Evolutionary conservation across 2,329 filamentous ascomycete genomes (phyloP), one percentile per base, ranked within the genome.

Genomic region (Chaetomium olivaceum): DNA sequence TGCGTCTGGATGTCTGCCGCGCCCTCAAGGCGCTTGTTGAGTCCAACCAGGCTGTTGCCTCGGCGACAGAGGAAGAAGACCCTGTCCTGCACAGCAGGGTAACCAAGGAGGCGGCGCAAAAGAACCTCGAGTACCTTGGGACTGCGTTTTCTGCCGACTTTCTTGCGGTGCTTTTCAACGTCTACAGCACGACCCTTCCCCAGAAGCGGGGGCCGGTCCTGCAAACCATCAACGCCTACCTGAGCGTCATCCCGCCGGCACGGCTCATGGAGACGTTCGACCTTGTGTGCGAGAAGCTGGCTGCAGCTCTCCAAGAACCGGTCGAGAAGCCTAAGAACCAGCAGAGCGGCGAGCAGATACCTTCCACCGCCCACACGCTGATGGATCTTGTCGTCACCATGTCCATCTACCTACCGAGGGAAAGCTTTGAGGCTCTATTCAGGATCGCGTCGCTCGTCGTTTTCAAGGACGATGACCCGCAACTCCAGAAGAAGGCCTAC

Each of bases 401-500:
- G 79, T 93, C 95, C 0, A 89, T 94, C 19, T 97, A 99, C 74
- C 85, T 99, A 8, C 93, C 95, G 1, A 85, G 93, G 48, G 88
- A 93, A 62, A 96, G 92, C 77, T 97, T 96, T 71, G 83, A 85
- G 21, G 85, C 89, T 5, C 85, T 99, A 2, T 98, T 99, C 79
- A 89, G 89, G 71, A 93, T 98, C 74, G 91, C 94, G 0, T 84
- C 91, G 0, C 85, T 92, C 29, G 90, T 97, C 64, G 89, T 98
- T 71, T 88, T 90, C 76, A 91, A 89, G 74, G 84, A 90, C 63
- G 85, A 91, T 46, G 94, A 98, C 74, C 91, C 94, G 11, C 94
- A 98, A 77, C 82, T 99, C 43, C 94, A 98, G 77, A 99, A 99
- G 86, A 99, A 99, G 80, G 94, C 95, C 0, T 99, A 99, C 82